Evolutionary conservation across 306 rosid genomes (phyloP), one percentile per base, ranked within the genome.

Genomic region (Glycine tomentella): DNA sequence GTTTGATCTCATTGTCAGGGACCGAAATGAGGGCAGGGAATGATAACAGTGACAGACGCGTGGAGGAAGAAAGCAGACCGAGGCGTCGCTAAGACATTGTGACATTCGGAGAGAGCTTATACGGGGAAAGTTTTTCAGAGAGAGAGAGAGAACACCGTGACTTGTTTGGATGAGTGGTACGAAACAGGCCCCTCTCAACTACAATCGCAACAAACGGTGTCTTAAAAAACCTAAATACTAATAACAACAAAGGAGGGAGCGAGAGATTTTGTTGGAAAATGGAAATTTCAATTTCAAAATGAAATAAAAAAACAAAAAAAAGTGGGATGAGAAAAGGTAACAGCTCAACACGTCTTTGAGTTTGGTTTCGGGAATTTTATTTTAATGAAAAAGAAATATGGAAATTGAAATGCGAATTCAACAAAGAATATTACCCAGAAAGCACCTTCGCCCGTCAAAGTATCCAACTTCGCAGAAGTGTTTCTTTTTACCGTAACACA

Each of bases 291-390:
- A 25, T 20, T 20, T 20, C 20, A 3, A 5, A 48, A 13, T 2
- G 9, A 8, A 1, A 7, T 58, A 13, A 72, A 68, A 65, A 68
- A 69, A 36, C 3, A 3, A 36, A 36, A 3, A n/a, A 36, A 36
- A 69, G 53, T 63, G 77, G 73, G 59, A 31, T 46, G 17, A 11
- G n/a, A 64, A 38, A 74, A 65, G 74, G 79, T 8, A 86, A 91
- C 97, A 91, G 90, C 97, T 92, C 95, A 90, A 87, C 98, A 92
- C 93, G 94, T 85, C 86, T 88, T 90, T 85, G 51, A 10, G 57
- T 84, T 88, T 80, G 80, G 86, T 83, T 74, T 78, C 34, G 11
- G 82, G 80, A 75, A 67, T 63, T 61, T 61, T 63, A 15, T 16
- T 9, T 46, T 76, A 16, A 45, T 16, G 38, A 33, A 15, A 57